Base-by-base conservation (phyloP, 179 eudicot genomes). In the Gypsophila paniculata region DNA sequence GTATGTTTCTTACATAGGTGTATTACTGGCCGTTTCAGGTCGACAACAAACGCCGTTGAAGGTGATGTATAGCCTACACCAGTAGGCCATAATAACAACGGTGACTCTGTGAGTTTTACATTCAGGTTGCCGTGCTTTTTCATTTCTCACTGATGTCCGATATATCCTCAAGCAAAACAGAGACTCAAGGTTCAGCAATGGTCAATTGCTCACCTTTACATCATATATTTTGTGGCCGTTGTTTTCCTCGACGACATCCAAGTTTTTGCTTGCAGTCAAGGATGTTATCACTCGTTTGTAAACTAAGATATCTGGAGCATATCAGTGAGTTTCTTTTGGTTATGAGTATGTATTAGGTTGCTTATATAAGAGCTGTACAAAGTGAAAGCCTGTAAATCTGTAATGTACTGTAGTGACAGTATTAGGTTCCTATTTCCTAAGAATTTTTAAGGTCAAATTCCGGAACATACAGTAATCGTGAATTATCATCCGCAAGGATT, bases 31-130 rank as follows among this genome's bases (percentile, higher is more conserved):
- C 63, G 59, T 82, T 82, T 65, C 87, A 91, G 97, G 86, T 87
- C 74, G 89, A 85, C 34, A 74, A 86, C 68, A 91, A 91, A 73
- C 97, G 97, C 23, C 90, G 90, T 54, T 78, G 92, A 67, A 79
- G 95, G 80, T 87, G 79, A 85, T 58, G 63, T 62, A 71, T 72
- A 72, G 61, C 55, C 8, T 36, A 19, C n/a, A n/a, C n/a, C 13
- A 14, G 51, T 17, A 68, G 55, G 55, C 38, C 4, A 46, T 65
- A 58, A 6, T 70, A 53, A 34, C 10, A n/a, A 23, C 62, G 59
- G n/a, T n/a, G n/a, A n/a, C n/a, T n/a, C n/a, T n/a, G 70, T 39
- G 67, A 75, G 79, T 57, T 75, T 74, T 76, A 76, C 74, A 75
- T 76, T 59, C 34, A 70, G 70, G 57, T 39, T 34, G 19, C 36